A percentile compares a stretch with the other conserved stretches of the same genome.
phyloP scores from a whole-genome alignment of 179 eudicot genomes.

The Heliamphora pulchella region DNA sequence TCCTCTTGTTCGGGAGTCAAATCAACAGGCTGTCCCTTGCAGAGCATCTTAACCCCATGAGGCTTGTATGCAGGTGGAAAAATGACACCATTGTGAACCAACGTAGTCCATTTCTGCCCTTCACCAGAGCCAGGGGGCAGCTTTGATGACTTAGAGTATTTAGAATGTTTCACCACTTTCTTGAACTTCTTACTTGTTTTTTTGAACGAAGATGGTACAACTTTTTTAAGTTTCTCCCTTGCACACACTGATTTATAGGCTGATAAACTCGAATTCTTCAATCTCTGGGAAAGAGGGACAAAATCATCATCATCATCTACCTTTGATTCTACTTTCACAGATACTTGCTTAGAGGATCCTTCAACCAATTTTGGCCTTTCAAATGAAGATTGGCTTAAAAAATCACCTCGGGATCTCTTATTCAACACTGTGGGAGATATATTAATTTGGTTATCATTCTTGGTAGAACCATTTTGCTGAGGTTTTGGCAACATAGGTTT shows the following conservation, averaged over 20 bases:
- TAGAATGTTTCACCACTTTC: conserved; percentile 52
- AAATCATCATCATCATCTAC: conserved; percentile 54
- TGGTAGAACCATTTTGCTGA: conserved; percentile 62
- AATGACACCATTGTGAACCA: conserved; percentile 89
- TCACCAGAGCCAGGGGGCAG: conserved; percentile 86
- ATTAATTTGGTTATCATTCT: conserved; percentile 36
- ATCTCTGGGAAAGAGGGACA: conserved; percentile 59
- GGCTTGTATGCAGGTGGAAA: conserved; percentile 94
- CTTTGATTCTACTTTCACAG: conserved; percentile 41
- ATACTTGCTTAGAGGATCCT: conserved; percentile 36
- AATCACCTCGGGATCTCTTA: conserved; percentile 59
- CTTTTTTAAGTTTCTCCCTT: conserved; percentile 40
- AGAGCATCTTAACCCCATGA: conserved; percentile 86
- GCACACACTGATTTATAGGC: conserved; percentile 38
- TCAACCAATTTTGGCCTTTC: not conserved
- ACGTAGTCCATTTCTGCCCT: conserved; percentile 92
- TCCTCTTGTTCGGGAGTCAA: conserved; percentile 95
- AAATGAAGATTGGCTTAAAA: conserved; percentile 4
- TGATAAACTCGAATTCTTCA: conserved; percentile 51
- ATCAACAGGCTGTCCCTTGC: conserved; percentile 74
- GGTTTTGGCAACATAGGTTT: conserved; percentile 45
- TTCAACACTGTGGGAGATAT: conserved; percentile 32
- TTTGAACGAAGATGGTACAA: conserved; percentile 44
- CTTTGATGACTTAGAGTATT: conserved; percentile 60
- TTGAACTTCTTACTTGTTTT: conserved; percentile 47